Evolutionary conservation across 176 grass and related monocot genomes (phyloP).

Genomic region (Saccharum spontaneum): DNA sequence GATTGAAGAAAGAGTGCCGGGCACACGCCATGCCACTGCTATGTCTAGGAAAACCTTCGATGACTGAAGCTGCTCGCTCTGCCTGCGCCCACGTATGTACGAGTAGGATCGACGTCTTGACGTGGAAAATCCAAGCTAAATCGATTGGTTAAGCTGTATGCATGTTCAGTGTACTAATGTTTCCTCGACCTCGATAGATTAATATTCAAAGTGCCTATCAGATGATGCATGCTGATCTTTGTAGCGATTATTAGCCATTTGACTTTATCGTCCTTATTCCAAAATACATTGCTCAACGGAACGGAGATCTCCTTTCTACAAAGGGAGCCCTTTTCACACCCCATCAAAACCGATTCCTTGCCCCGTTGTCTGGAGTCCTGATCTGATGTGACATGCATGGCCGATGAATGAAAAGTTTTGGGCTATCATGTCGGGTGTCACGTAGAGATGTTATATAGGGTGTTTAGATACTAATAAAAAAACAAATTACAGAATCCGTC

Average conservation of each 20-base stretch:
- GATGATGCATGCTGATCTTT: neutral
- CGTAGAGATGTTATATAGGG: too few relatives aligned
- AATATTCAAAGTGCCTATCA: neutral
- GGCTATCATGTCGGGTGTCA: too few relatives aligned
- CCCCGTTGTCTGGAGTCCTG: neutral
- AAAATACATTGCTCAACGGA: neutral
- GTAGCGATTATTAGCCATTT: neutral
- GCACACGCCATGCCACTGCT: neutral
- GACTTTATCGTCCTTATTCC: neutral
- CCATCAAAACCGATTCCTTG: neutral
- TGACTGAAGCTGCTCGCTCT: slow-evolving; percentile 9
- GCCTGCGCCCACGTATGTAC: neutral
- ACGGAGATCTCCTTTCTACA: neutral
- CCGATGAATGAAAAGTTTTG: too few relatives aligned
- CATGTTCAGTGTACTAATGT: too few relatives aligned
- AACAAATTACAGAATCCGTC: too few relatives aligned
- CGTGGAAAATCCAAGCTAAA: neutral
- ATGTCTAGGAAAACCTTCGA: neutral
- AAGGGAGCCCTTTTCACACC: slow-evolving; percentile 14
- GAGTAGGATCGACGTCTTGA: neutral
- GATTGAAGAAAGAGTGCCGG: neutral
- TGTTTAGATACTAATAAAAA: too few relatives aligned
- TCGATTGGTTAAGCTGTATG: neutral
- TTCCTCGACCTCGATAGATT: too few relatives aligned
- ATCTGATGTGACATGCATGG: neutral